A percentile compares a stretch with the other conserved stretches of the same genome.
These are phyloP conservation scores for Pyricularia pennisetigena DNA, from an alignment of 2,329 filamentous ascomycete genomes.

Conservation along the genomic window DNA sequence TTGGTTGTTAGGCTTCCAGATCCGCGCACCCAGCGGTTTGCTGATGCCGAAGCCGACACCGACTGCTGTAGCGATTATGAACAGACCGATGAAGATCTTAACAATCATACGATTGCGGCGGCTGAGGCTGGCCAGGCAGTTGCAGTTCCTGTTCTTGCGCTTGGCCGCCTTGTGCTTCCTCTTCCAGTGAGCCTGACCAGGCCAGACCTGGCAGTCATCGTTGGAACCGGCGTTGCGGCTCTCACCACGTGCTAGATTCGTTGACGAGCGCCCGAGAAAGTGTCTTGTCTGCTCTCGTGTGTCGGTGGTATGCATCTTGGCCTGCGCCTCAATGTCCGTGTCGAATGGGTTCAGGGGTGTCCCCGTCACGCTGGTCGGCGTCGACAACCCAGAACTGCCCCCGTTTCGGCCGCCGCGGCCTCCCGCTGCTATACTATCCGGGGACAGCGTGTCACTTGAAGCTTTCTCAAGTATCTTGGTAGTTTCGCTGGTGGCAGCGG, in stretches of 20 bases:
- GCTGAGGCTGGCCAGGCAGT: conserved; percentile 42
- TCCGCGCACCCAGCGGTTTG: conserved; percentile 48
- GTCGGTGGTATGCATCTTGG: neutral
- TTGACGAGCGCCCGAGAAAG: conserved; percentile 23
- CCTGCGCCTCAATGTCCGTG: conserved; percentile 44
- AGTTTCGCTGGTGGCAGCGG: neutral
- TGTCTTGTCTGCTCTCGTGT: conserved; percentile 21
- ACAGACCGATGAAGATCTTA: conserved; percentile 42
- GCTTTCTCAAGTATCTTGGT: conserved; percentile 11
- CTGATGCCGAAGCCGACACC: conserved; percentile 51
- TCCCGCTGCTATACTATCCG: neutral
- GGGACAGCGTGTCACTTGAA: conserved; percentile 14
- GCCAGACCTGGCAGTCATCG: conserved; percentile 48
- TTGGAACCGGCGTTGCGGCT: neutral
- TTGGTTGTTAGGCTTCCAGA: conserved; percentile 34
- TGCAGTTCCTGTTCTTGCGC: conserved; percentile 38
- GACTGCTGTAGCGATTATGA: conserved; percentile 43
- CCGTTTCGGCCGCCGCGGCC: neutral
- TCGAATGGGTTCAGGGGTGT: conserved; percentile 41
- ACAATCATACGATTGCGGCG: conserved; percentile 42
- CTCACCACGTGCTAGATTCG: conserved; percentile 22
- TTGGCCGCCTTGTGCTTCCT: conserved; percentile 47
- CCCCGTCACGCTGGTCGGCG: conserved; percentile 28
- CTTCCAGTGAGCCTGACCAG: conserved; percentile 49
- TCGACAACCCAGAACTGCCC: conserved; percentile 27